phyloP scores from a whole-genome alignment of 1,139 yeast species.

The Hanseniaspora uvarum region DNA sequence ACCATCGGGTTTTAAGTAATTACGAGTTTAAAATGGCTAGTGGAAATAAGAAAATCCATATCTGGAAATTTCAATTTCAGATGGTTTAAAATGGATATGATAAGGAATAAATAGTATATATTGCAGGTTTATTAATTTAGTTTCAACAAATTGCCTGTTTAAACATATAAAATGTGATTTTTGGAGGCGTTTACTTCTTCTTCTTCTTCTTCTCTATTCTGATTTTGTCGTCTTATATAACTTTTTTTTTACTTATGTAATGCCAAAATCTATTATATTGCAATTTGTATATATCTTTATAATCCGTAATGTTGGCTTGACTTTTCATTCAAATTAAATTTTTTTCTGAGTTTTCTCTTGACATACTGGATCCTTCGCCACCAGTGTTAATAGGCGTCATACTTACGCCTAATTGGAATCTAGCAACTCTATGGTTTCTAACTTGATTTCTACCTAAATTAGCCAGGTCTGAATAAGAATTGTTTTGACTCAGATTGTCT shows the following conservation, averaged over 20 bases:
- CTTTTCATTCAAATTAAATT: not conserved
- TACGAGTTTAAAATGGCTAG: not conserved
- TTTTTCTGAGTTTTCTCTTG: constrained; percentile 2
- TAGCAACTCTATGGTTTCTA: constrained; percentile 3
- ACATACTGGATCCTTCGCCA: not conserved
- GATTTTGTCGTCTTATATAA: too few relatives aligned
- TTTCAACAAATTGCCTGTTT: not conserved
- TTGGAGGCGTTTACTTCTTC: too few relatives aligned
- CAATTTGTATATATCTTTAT: not conserved
- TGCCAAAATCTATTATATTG: not conserved
- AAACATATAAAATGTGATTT: not conserved
- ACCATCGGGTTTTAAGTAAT: not conserved
- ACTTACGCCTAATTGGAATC: constrained; percentile 13
- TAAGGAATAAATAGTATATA: too few relatives aligned
- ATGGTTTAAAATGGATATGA: too few relatives aligned
- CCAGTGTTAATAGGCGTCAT: constrained; percentile 14
- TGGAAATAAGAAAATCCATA: not conserved
- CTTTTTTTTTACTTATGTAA: not conserved
- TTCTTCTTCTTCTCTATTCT: too few relatives aligned
- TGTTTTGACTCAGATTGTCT: not conserved
- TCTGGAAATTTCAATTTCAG: not conserved
- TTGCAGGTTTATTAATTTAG: not conserved
- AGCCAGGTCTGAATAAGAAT: not conserved
- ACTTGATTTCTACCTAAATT: not conserved
- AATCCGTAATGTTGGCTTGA: not conserved